phyloP scores from a whole-genome alignment of 2,329 filamentous ascomycete genomes.

The Aureobasidium uvarum region DNA sequence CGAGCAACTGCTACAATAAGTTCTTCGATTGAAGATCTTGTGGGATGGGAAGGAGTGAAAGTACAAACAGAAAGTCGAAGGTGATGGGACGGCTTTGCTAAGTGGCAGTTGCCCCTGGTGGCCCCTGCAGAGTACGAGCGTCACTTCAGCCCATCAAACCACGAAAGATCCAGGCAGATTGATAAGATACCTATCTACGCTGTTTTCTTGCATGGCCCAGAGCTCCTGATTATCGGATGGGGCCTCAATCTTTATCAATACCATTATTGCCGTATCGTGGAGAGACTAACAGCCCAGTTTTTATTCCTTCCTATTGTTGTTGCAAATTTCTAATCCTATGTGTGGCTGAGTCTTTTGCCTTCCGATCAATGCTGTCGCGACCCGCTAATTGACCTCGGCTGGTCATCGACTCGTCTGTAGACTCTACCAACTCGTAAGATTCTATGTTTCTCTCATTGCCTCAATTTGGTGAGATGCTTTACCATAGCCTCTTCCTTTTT shows the following conservation, averaged over 20 bases:
- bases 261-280: background rate
- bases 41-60: background rate
- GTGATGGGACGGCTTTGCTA: background rate
- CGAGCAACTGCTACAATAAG: background rate
- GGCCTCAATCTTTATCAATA: no score
- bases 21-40: background rate
- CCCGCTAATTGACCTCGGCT: slow-evolving; percentile 9
- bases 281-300: background rate
- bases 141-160: background rate
- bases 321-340: background rate
- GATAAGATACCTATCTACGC: slow-evolving; percentile 23
- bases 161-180: slow-evolving; percentile 21
- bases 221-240: no score
- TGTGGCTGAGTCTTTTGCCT: slow-evolving; percentile 5
- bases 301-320: background rate
- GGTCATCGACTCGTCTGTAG: background rate
- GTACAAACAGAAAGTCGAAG: slow-evolving; percentile 3
- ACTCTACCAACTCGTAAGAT: background rate
- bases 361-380: background rate
- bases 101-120: background rate
- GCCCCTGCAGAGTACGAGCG: background rate
- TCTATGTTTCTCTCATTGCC: background rate
- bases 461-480: background rate
- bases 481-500: background rate
- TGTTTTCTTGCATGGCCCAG: background rate